Base-by-base conservation (phyloP, 2,329 filamentous ascomycete species). In the Chrysoporthe puriensis region DNA sequence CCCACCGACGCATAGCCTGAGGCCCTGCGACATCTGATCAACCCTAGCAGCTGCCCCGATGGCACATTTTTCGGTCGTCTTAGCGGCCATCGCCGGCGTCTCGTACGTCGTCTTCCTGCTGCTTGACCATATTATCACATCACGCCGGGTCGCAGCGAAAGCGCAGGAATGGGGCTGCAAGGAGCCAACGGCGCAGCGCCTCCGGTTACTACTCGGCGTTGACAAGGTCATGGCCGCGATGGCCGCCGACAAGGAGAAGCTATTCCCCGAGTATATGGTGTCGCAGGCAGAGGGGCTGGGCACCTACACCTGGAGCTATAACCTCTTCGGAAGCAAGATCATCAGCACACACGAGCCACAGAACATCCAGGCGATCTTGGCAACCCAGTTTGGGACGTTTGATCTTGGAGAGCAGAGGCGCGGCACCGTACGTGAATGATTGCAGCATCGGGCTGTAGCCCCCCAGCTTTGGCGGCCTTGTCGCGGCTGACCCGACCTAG, bases 351-450 rank as follows among this genome's bases (percentile, higher is more conserved):
- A 43, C 32, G 68, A 70, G 16, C 68, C 68, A 6, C 66, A 44
- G 48, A 70, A 70, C 11, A 56, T 70, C 18, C 68, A 70, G 44
- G 52, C 68, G 4, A 40, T 70, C 8, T 66, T 70, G 46, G 68
- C 68, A 11, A 60, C 43, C 21, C 61, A 63, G 44, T 70, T 70
- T 18, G 66, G 66, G 14, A 68, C 65, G 4, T 70, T 70, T 46
- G 68, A 70, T n/a, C 59, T 70, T 14, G 68, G 68, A 2, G 66
- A 63, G 2, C 52, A 40, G 21, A 46, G 68, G 36, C 58, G 58
- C 2, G 44, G 44, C 44, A 48, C 14, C 36, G 62, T 64, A 50
- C 34, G 62, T 64, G 56, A 36, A 36, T 42, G 8, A 54, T 50
- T 13, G 4, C n/a, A 21, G 46, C 46, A 16, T 13, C 14, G 5